Base-by-base conservation (phyloP, 495 filamentous ascomycete species). In the Sordaria brevicollis region DNA sequence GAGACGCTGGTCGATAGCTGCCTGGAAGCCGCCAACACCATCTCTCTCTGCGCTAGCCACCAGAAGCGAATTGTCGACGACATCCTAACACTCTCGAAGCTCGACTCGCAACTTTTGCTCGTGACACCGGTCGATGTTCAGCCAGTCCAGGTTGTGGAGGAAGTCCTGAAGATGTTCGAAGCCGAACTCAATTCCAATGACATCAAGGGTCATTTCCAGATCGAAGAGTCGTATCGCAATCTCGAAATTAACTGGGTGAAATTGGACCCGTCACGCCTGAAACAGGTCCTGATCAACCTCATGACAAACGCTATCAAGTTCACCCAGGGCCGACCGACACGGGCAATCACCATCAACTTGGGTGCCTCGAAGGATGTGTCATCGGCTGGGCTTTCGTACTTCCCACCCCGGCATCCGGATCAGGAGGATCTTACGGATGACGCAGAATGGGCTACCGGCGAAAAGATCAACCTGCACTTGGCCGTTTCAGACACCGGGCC, bases 281-380 rank as follows among this genome's bases (percentile, higher is more conserved):
- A 90, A 38, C 93, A 95, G 76, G 91, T 96, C 3, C 78, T 93
- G 3, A 90, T 93, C 71, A 93, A 93, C 73, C 82, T 94, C 4
- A 84, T 91, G 74, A 91, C 89, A 5, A 93, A 94, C 73, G 90
- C 92, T 11, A 92, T 94, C 77, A 93, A 94, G 74, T 94, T 93
- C 74, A 93, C 91, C 10, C 83, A 85, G 49, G 77, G 80, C n/a
- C 80, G 82, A 9, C 82, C 82, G 3, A 83, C 83, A 70, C 83
- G 89, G 67, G 85, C 83, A 2, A 93, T 96, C 62, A 84, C 83
- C 65, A 87, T 95, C 33, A 89, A 85, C 4, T 83, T 96, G 41
- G 89, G 88, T 8, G 92, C 92, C 1, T 89, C 90, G 5, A 80
- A 73, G 33, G 80, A 86, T 34, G 78, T 81, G 11, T 87, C 88